These are phyloP conservation scores for Asterella californica DNA, from an alignment of 225 moss, liverwort and hornwort species.

Conservation along the genomic window DNA sequence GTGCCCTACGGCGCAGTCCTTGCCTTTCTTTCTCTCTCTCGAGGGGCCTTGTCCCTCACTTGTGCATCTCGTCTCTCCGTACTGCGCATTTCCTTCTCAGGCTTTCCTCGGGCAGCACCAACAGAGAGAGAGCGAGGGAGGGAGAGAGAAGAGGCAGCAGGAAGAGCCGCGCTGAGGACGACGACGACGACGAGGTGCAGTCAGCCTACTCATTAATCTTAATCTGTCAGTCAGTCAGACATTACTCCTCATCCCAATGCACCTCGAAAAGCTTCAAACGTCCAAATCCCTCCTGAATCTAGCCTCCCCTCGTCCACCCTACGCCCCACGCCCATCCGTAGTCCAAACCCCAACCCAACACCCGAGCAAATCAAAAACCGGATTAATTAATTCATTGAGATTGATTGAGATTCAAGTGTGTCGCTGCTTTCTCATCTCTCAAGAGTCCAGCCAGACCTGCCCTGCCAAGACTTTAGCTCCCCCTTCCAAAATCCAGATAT, in stretches of 20 bases:
- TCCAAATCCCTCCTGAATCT: slow-evolving; percentile 18
- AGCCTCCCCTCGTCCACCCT: not conserved
- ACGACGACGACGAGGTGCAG: too few species aligned
- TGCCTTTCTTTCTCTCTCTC: not conserved
- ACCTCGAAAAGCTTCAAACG: not conserved
- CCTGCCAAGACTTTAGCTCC: too few species aligned
- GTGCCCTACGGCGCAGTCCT: not conserved
- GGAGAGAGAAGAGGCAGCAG: not conserved
- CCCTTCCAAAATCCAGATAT: too few species aligned
- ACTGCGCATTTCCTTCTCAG: not conserved
- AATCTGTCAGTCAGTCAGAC: not conserved
- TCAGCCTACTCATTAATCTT: too few species aligned
- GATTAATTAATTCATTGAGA: too few species aligned
- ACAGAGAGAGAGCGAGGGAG: not conserved
- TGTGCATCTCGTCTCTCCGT: not conserved
- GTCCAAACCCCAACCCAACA: not conserved
- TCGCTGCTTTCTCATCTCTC: too few species aligned
- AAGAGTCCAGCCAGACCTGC: too few species aligned
- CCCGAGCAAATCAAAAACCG: not conserved
- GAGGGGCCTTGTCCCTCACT: too few species aligned
- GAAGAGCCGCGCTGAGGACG: not conserved
- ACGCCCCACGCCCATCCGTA: not conserved
- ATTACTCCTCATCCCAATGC: slow-evolving; percentile 14
- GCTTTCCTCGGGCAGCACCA: not conserved
- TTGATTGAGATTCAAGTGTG: too few species aligned